Base-by-base conservation (phyloP, 352 stramenopile species). In the Phytopythium oedochilum region DNA sequence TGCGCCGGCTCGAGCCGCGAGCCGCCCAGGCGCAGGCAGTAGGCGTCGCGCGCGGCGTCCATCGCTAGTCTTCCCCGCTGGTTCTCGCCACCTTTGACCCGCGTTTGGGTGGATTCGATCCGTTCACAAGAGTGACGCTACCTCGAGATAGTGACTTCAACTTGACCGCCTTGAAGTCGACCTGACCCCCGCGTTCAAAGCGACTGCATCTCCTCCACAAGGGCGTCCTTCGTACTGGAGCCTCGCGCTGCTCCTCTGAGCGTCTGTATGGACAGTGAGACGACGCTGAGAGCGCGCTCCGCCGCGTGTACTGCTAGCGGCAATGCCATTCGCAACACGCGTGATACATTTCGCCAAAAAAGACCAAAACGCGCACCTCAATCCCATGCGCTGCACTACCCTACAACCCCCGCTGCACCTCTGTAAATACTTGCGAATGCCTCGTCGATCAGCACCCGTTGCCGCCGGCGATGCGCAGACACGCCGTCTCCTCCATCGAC, bases 381-480 rank as follows among this genome's bases (percentile, higher is more conserved):
- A n/a, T n/a, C n/a, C n/a, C n/a, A n/a, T n/a, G n/a, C n/a, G n/a
- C n/a, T n/a, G n/a, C n/a, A n/a, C n/a, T n/a, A n/a, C 23, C 12
- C 35, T 42, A 47, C 40, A 12, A 7, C 6, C 40, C 14, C 20
- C 31, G 22, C 23, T 47, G 3, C 4, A 20, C 23, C 44, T 11
- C 26, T 36, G 44, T 52, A 52, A 52, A 52, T 52, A n/a, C n/a
- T n/a, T n/a, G n/a, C n/a, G n/a, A 52, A 34, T 1, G 8, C 10
- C 5, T 3, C 45, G 11, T 4, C 20, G n/a, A n/a, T 53, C 63
- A 77, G 50, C 79, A 90, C 5, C 79, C 77, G 63, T 77, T 57
- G 4, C 83, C 79, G 12, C 82, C 82, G 39, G 70, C 70, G 32
- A 92, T 67, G 7, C 71, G 75, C 45, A 92, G 57, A 57, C 83